Conservation (phyloP, 805 yeast genomes). For the Saturnispora diversa region DNA sequence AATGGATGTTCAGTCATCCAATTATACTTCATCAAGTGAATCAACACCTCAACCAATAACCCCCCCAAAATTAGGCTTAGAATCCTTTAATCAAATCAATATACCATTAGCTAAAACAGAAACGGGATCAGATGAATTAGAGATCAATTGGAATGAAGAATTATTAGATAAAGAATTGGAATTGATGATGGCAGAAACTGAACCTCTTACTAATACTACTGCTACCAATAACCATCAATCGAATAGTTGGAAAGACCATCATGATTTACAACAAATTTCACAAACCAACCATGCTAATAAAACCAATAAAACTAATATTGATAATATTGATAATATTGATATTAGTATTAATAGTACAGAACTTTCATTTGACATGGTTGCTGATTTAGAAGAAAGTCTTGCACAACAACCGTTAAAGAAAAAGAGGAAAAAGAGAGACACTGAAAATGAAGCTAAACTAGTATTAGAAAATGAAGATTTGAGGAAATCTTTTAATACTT, state of each 20-base stretch:
- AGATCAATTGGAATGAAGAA: conserved; percentile 6
- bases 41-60: conserved; percentile 6
- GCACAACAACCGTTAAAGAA: too few species aligned
- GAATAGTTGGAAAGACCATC: too few species aligned
- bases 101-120: background rate
- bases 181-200: conserved; percentile 6
- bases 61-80: background rate
- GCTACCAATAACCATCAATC: too few species aligned
- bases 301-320: too few species aligned
- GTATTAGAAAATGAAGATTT: background rate
- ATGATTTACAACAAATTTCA: too few species aligned
- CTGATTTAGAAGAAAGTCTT: conserved; percentile 1
- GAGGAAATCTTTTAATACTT: background rate
- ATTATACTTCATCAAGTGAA: conserved; percentile 5
- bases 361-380: too few species aligned
- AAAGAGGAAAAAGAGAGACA: background rate
- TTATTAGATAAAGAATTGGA: conserved; percentile 4
- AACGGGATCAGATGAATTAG: conserved; percentile 2
- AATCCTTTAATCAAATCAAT: too few species aligned
- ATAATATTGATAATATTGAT: too few species aligned
- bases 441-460: background rate
- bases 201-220: too few species aligned
- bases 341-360: too few species aligned
- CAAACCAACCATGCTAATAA: too few species aligned
- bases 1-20: background rate